Evolutionary conservation across 2,329 filamentous ascomycete species (phyloP), one percentile per base, ranked within the genome.

Genomic region (Didymella exigua): DNA sequence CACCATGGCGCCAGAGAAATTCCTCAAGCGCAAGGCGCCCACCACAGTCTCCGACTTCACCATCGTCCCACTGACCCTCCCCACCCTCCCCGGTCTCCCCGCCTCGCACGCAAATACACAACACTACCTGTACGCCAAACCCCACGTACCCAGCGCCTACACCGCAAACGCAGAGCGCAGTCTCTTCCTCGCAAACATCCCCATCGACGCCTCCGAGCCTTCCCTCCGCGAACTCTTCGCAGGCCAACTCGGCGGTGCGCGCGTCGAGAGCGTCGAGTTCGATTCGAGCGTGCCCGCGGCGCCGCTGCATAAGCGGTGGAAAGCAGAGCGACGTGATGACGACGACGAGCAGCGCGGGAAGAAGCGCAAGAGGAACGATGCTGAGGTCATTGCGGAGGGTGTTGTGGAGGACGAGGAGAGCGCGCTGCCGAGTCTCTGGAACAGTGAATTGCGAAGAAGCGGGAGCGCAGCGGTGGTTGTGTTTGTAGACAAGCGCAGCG

Each of bases 181-280:
- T 58, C 82, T 99, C 16, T 99, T 96, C 76, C 73, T 96, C n/a
- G 89, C 93, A 60, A 98, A 99, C 68, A 78, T 96, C 0, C 95
- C 95, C 6, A 81, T 89, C 59, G 93, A 97, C 71, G 88, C 91
- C 55, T 96, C 91, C 4, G 87, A 91, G 52, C 75, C 81, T 1
- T 90, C 93, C 66, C 82, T 98, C 36, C 87, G 91, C 38, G 81
- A 86, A 36, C 78, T 98, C 0, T 96, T 98, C 64, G 78, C 85
- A 0, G 80, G 83, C 0, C 84, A 96, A 14, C 82, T 97, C 0
- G 89, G 90, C 8, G 86, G 89, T 0, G 90, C 89, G 2, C 83
- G 89, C 41, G 89, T 98, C 42, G 91, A 96, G 74, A 81, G 79
- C 47, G 88, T 96, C 5, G 79, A 83, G 0, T 97, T 98, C 61